Conservation (phyloP, 2,329 filamentous ascomycete genomes). For the Taxawa tesnikishii region DNA sequence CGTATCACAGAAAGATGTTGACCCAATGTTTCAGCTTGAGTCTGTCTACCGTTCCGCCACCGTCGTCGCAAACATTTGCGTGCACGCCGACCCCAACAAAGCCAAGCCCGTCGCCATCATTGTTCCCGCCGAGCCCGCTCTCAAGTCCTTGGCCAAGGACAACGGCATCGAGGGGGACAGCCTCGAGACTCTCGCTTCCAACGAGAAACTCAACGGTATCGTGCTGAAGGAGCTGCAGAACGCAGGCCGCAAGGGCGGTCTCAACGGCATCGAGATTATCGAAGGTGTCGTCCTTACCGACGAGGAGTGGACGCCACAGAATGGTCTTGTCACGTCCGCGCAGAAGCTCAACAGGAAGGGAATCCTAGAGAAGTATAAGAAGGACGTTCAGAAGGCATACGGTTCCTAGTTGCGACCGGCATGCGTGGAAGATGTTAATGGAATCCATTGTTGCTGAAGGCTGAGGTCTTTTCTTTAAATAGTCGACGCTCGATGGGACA, state of each 20-base stretch:
- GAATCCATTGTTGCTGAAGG: too few species aligned
- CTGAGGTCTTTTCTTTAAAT: too few species aligned
- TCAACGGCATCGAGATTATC: slow-evolving; percentile 62
- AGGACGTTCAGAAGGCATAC: slow-evolving; percentile 37
- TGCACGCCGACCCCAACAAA: slow-evolving; percentile 66
- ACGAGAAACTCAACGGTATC: slow-evolving; percentile 50
- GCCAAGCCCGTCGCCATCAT: slow-evolving; percentile 75
- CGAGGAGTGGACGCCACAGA: slow-evolving; percentile 79
- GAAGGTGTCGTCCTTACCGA: slow-evolving; percentile 66
- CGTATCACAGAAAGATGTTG: background rate
- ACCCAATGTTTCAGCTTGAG: slow-evolving; percentile 49
- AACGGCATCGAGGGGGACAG: slow-evolving; percentile 50
- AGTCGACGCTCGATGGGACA: too few species aligned
- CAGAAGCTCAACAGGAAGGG: slow-evolving; percentile 40
- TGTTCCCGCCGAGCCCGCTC: slow-evolving; percentile 43
- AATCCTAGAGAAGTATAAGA: slow-evolving; percentile 38
- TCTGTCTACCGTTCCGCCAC: slow-evolving; percentile 71
- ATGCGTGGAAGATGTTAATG: background rate
- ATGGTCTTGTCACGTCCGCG: slow-evolving; percentile 43
- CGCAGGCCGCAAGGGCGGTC: slow-evolving; percentile 52
- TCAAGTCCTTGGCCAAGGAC: slow-evolving; percentile 43
- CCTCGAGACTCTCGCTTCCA: slow-evolving; percentile 55
- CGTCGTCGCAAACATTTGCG: slow-evolving; percentile 77
- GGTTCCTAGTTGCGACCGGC: slow-evolving; percentile 14
- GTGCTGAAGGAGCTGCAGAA: slow-evolving; percentile 61